These are phyloP conservation scores for Podaxis sp. DNA, from an alignment of 768 basidiomycete genomes.

Conservation along the genomic window DNA sequence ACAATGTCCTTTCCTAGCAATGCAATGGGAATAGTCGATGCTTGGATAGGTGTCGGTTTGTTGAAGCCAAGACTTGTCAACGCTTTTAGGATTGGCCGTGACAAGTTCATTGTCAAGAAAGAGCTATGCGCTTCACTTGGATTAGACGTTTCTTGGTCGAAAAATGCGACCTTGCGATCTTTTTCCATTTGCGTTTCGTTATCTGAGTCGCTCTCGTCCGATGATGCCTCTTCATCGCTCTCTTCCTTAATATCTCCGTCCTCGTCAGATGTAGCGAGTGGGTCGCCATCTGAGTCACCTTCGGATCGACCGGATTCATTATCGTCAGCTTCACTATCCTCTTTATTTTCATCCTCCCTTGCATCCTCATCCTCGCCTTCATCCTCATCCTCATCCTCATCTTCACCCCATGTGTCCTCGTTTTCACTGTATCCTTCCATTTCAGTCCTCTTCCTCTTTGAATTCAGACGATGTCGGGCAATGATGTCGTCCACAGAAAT, in stretches of 20 bases:
- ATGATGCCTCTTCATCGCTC: slow-evolving; percentile 28
- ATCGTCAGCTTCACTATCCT: slow-evolving; percentile 14
- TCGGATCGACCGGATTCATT: slow-evolving; percentile 16
- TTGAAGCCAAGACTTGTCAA: slow-evolving; percentile 76
- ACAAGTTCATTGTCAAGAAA: slow-evolving; percentile 92
- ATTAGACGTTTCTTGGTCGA: slow-evolving; percentile 54
- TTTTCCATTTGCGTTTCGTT: slow-evolving; percentile 61
- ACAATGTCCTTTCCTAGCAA: slow-evolving; percentile 95
- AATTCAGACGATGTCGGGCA: slow-evolving; percentile 54
- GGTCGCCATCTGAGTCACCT: slow-evolving; percentile 18
- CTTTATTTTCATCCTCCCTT: slow-evolving; percentile 22
- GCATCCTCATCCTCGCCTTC: slow-evolving; percentile 15
- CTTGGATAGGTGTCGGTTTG: slow-evolving; percentile 94
- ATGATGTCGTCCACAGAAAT: slow-evolving; percentile 93
- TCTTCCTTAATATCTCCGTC: slow-evolving; percentile 17
- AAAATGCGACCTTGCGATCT: slow-evolving; percentile 86
- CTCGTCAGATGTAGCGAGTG: slow-evolving; percentile 12
- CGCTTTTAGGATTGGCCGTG: slow-evolving; percentile 89
- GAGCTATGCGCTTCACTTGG: slow-evolving; percentile 57
- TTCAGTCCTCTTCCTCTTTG: slow-evolving; percentile 62
- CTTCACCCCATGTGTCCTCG: slow-evolving; percentile 29
- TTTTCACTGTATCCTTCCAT: slow-evolving; percentile 30
- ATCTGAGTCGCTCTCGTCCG: slow-evolving; percentile 29
- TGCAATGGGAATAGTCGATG: slow-evolving; percentile 89
- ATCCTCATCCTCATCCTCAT: slow-evolving; percentile 26